Conservation (phyloP, 2,329 filamentous ascomycete species). For the Phialocephala sp. region DNA sequence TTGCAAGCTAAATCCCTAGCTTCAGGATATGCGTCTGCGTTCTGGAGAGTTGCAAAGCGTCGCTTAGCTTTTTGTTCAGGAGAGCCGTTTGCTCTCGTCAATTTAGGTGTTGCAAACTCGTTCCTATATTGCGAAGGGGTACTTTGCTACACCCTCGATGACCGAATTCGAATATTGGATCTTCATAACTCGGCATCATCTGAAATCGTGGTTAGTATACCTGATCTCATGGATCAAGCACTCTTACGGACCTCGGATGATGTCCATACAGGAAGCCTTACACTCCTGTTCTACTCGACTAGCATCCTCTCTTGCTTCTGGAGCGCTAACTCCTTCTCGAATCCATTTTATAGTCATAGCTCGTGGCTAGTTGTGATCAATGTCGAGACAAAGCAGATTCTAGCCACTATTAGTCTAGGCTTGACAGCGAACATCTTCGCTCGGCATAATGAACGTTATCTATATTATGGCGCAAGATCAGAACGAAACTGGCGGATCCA, state of each 20-base stretch:
- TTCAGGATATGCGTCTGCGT: not conserved
- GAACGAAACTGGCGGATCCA: not conserved
- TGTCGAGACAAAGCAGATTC: not conserved
- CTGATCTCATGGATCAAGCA: not conserved
- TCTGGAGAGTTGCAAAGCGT: not conserved
- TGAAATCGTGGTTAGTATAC: not conserved
- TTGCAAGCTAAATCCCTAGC: not conserved
- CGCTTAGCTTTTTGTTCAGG: not conserved
- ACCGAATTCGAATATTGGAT: not conserved
- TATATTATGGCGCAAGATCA: not conserved
- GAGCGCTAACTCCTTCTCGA: not conserved
- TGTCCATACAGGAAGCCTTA: not conserved
- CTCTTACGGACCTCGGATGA: not conserved
- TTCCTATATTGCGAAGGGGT: not conserved
- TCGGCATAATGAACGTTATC: not conserved
- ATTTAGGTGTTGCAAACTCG: not conserved
- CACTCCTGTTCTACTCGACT: not conserved
- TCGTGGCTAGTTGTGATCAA: not conserved
- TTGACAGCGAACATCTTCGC: not conserved
- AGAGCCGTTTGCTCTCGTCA: not conserved
- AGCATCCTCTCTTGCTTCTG: not conserved
- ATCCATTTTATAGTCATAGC: not conserved
- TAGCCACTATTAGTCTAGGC: not conserved
- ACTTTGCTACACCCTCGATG: not conserved
- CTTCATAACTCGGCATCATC: not conserved